Percentiles rank a stretch among this genome's conserved stretches.
These are phyloP conservation scores for Alternaria arborescens DNA, from an alignment of 2,329 filamentous ascomycete genomes.

Conservation along the genomic window DNA sequence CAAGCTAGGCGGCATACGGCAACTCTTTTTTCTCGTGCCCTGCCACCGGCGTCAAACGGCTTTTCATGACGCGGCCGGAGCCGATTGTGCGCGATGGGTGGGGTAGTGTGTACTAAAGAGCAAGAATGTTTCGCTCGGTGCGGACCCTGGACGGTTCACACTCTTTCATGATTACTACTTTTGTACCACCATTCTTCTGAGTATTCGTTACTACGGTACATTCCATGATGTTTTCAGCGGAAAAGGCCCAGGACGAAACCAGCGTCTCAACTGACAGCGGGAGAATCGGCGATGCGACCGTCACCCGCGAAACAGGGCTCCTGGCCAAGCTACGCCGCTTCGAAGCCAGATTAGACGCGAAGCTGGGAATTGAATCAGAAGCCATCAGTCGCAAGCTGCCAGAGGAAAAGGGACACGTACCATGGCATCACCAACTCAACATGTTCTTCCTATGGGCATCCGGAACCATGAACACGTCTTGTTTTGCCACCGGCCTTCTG, in stretches of 20 bases:
- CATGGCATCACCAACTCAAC: slow-evolving; percentile 37
- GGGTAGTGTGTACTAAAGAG: slow-evolving; percentile 8
- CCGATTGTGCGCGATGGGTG: slow-evolving; percentile 8
- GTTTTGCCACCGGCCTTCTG: slow-evolving; percentile 54
- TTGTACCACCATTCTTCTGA: neutral
- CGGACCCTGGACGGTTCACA: neutral
- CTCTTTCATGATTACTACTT: slow-evolving; percentile 6
- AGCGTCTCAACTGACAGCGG: slow-evolving; percentile 22
- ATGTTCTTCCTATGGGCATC: slow-evolving; percentile 58
- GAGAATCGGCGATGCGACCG: slow-evolving; percentile 5
- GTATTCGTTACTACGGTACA: neutral
- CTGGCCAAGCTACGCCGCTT: slow-evolving; percentile 28
- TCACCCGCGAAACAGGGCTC: slow-evolving; percentile 23
- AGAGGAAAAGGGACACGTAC: slow-evolving; percentile 38
- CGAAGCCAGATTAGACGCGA: slow-evolving; percentile 31
- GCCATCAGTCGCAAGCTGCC: slow-evolving; percentile 36
- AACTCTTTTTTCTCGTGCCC: slow-evolving; percentile 7
- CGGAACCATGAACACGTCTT: slow-evolving; percentile 53
- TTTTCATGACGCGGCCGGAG: slow-evolving; percentile 19
- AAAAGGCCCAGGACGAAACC: slow-evolving; percentile 25
- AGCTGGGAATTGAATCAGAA: slow-evolving; percentile 35
- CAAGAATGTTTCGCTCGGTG: neutral
- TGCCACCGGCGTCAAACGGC: slow-evolving; percentile 12
- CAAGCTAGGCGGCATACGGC: slow-evolving; percentile 22
- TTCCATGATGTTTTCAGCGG: slow-evolving; percentile 3